A percentile compares a stretch with the other conserved stretches of the same genome.
Evolutionary conservation across 2,329 filamentous ascomycete genomes (phyloP).

Genomic region (Aspergillus proliferans): DNA sequence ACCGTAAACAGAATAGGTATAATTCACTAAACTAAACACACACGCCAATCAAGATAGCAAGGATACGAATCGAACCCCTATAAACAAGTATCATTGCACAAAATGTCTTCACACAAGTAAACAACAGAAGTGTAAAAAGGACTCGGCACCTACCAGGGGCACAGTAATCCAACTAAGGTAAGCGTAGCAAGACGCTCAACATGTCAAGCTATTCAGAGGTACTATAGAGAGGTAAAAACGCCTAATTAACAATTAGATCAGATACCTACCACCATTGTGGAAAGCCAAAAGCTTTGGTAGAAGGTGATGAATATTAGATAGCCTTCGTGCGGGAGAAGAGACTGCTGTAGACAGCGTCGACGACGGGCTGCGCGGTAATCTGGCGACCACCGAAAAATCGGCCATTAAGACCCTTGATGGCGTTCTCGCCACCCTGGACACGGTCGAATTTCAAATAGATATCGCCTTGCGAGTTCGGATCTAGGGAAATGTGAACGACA

Average conservation of each 20-base stretch:
- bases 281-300: constrained; percentile 9
- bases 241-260: constrained; percentile 21
- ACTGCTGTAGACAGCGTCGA: constrained; percentile 98
- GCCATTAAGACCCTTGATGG: constrained; percentile 95
- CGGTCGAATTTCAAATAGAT: constrained; percentile 98
- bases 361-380: constrained; percentile 91
- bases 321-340: constrained; percentile 82
- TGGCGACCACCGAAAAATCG: constrained; percentile 89
- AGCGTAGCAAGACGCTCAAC: constrained; percentile 13
- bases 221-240: constrained; percentile 10
- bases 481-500: constrained; percentile 93
- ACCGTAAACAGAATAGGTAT: not conserved
- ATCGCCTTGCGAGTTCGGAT: constrained; percentile 88
- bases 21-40: not conserved
- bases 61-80: constrained; percentile 16
- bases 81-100: constrained; percentile 23
- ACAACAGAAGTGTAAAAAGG: constrained; percentile 14
- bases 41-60: not conserved
- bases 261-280: constrained; percentile 22
- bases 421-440: constrained; percentile 90
- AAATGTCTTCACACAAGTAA: constrained; percentile 13
- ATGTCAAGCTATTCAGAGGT: constrained; percentile 6
- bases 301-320: constrained; percentile 48
- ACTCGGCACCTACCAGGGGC: constrained; percentile 32
- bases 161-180: constrained; percentile 26